Conservation (phyloP, 1,139 yeast species). For the Groenewaldozyma sp. region DNA sequence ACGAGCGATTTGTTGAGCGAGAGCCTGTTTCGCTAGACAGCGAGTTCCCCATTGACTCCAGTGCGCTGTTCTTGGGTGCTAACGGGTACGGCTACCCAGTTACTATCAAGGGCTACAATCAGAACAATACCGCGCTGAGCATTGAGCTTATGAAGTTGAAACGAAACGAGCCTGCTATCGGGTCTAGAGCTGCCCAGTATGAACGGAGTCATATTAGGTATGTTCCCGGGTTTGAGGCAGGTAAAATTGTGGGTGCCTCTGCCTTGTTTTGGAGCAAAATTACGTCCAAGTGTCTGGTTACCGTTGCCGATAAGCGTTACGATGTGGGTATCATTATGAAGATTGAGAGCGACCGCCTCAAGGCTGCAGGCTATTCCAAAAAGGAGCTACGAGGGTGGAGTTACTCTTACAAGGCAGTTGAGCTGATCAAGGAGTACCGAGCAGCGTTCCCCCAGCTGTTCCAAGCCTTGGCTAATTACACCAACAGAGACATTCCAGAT, state of each 20-base stretch:
- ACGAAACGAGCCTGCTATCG: constrained; percentile 27
- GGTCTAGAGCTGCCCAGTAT: constrained; percentile 42
- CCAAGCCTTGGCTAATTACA: constrained; percentile 28
- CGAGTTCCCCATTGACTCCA: constrained; percentile 69
- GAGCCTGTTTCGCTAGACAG: constrained; percentile 69
- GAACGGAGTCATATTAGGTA: constrained; percentile 54
- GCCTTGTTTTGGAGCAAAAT: constrained; percentile 66
- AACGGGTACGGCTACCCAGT: constrained; percentile 87
- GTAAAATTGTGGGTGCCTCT: constrained; percentile 48
- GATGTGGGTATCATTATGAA: constrained; percentile 83
- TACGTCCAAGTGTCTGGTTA: constrained; percentile 61
- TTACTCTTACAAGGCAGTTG: constrained; percentile 65
- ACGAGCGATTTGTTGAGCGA: constrained; percentile 61
- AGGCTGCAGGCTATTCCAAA: constrained; percentile 81
- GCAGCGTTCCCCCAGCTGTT: constrained; percentile 55
- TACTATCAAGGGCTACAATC: constrained; percentile 50
- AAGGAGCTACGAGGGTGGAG: constrained; percentile 71
- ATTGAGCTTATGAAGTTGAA: constrained; percentile 23
- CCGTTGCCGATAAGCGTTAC: constrained; percentile 41
- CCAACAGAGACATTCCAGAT: constrained; percentile 33
- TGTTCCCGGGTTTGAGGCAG: constrained; percentile 58
- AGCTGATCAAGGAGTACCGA: constrained; percentile 54
- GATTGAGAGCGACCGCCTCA: constrained; percentile 67
- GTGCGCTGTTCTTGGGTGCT: constrained; percentile 78
- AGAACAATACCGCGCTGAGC: constrained; percentile 28